phyloP scores from a whole-genome alignment of 2,329 filamentous ascomycete species.

The Bipolaris zeicola region DNA sequence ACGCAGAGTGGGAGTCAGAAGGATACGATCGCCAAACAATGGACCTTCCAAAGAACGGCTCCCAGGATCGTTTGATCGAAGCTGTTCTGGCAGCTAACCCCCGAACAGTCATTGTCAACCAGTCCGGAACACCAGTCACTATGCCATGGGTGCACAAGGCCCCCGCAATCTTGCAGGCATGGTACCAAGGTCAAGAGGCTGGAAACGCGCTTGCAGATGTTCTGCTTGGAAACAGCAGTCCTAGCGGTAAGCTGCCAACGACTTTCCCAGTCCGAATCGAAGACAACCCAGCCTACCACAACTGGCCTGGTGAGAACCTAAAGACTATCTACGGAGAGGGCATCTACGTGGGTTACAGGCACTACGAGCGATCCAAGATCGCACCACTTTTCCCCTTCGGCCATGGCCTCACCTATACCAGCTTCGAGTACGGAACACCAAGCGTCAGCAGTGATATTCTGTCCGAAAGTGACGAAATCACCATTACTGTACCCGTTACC shows the following conservation, averaged over 20 bases:
- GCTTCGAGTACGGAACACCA: conserved; percentile 67
- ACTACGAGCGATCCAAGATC: conserved; percentile 68
- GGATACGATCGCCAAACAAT: conserved; percentile 68
- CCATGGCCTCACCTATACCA: conserved; percentile 78
- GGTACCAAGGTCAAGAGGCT: conserved; percentile 87
- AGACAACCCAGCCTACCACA: conserved; percentile 73
- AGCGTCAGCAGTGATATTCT: conserved; percentile 59
- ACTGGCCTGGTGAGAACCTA: conserved; percentile 73
- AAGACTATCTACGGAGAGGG: conserved; percentile 74
- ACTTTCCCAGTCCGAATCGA: conserved; percentile 66
- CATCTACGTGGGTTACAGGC: conserved; percentile 73
- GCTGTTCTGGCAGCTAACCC: conserved; percentile 69
- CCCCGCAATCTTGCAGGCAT: conserved; percentile 72
- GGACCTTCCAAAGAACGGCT: conserved; percentile 62
- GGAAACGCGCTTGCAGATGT: conserved; percentile 82
- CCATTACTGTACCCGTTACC: conserved; percentile 57
- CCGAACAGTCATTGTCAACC: conserved; percentile 72
- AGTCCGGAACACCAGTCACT: conserved; percentile 73
- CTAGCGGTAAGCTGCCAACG: conserved; percentile 74
- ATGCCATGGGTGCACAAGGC: conserved; percentile 73
- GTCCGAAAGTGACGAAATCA: conserved; percentile 53
- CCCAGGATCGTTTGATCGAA: conserved; percentile 67
- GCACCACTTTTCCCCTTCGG: conserved; percentile 75
- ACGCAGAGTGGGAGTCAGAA: conserved; percentile 77
- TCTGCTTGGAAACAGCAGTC: conserved; percentile 74